Evolutionary conservation across 345 rosid genomes (phyloP).

Genomic region (Erucastrum elatum): DNA sequence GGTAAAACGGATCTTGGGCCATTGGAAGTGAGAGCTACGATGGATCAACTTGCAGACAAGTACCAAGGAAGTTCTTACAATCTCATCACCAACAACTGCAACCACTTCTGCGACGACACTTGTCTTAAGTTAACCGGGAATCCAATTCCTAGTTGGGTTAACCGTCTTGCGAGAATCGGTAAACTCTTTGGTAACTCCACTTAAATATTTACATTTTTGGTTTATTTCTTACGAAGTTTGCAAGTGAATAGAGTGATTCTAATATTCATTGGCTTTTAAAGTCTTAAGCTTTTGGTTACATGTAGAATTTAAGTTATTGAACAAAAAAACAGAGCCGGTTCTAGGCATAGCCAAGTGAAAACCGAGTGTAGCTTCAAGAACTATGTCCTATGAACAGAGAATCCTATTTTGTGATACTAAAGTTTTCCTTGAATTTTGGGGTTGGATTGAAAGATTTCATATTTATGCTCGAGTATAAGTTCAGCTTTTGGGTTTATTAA

Average conservation of each 20-base stretch:
- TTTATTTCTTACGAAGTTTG: not conserved
- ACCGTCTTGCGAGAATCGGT: slow-evolving; percentile 97
- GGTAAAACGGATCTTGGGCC: slow-evolving; percentile 80
- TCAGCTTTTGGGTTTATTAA: slow-evolving; percentile 8
- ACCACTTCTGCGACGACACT: slow-evolving; percentile 94
- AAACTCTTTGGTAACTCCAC: slow-evolving; percentile 38
- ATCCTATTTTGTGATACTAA: not conserved
- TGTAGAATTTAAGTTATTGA: slow-evolving; percentile 1
- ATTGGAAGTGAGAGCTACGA: slow-evolving; percentile 62
- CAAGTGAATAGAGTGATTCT: not conserved
- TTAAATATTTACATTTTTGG: not conserved
- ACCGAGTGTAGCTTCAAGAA: not conserved
- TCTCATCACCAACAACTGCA: slow-evolving; percentile 90
- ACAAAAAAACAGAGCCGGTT: not conserved
- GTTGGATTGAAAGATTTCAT: not conserved
- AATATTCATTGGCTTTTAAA: not conserved
- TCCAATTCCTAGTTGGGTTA: slow-evolving; percentile 93
- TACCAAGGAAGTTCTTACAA: slow-evolving; percentile 87
- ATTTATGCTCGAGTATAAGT: slow-evolving; percentile 18
- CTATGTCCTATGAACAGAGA: not conserved
- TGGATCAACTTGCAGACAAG: slow-evolving; percentile 75
- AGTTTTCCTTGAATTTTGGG: not conserved
- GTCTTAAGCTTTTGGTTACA: not conserved
- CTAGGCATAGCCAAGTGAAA: not conserved
- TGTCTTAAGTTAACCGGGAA: slow-evolving; percentile 75